These are phyloP conservation scores for Candida verbasci DNA, from an alignment of 805 yeast species.

Conservation along the genomic window DNA sequence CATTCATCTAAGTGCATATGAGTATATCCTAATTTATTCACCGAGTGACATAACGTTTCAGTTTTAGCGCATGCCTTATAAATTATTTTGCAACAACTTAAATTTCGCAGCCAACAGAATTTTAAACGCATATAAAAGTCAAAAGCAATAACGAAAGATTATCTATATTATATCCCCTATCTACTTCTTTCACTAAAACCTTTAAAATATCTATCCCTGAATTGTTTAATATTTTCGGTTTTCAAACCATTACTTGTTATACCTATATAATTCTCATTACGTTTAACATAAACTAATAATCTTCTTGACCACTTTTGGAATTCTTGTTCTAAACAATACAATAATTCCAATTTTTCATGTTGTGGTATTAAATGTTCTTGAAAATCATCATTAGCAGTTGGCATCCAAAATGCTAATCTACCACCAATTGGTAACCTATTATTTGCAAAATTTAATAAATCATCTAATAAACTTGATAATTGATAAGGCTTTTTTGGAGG, in stretches of 20 bases:
- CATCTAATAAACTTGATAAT: slow-evolving; percentile 71
- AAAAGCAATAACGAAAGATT: too few relatives aligned
- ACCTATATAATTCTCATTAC: slow-evolving; percentile 48
- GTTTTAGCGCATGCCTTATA: neutral
- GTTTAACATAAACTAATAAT: slow-evolving; percentile 71
- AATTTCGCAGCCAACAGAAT: neutral
- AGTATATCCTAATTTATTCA: too few relatives aligned
- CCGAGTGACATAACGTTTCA: too few relatives aligned
- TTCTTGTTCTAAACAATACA: slow-evolving; percentile 76
- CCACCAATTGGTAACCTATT: slow-evolving; percentile 69
- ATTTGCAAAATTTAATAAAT: slow-evolving; percentile 69
- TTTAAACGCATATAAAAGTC: slow-evolving; percentile 1
- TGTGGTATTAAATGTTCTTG: slow-evolving; percentile 68
- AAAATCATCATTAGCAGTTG: slow-evolving; percentile 86
- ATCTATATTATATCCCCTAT: slow-evolving; percentile 6
- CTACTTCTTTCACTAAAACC: slow-evolving; percentile 49
- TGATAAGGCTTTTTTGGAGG: slow-evolving; percentile 92
- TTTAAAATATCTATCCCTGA: slow-evolving; percentile 72
- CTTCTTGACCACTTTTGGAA: slow-evolving; percentile 94
- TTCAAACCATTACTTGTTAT: slow-evolving; percentile 40
- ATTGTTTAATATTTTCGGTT: slow-evolving; percentile 46
- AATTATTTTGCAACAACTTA: neutral
- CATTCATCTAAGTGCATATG: neutral
- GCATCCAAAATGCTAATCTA: slow-evolving; percentile 95
- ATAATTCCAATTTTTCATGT: slow-evolving; percentile 66